Base-by-base conservation (phyloP, 441 rosid genomes). In the Manihot esculenta region DNA sequence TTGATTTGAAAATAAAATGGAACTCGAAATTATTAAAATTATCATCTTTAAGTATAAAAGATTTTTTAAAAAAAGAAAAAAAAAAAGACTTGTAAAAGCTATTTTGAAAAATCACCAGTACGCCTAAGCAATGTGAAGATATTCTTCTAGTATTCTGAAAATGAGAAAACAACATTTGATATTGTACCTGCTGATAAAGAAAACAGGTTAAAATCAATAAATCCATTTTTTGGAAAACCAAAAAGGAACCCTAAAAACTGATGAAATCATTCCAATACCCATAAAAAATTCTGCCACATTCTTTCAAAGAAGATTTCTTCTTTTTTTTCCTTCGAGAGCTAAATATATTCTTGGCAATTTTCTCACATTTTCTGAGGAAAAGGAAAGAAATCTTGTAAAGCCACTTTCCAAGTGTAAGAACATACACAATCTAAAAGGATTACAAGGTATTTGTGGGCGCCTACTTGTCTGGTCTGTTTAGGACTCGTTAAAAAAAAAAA, bases 181-280 rank as follows among this genome's bases (percentile, higher is more conserved):
- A 27, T 42, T 55, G 24, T 58, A 58, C 44, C 42, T 42, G 68
- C 3, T 17, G 14, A 14, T 26, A 23, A 30, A n/a, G 42, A 38
- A 56, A 72, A 33, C n/a, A 56, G 45, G 23, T 35, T 23, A 0
- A 23, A 23, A 41, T n/a, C 68, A 23, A 50, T 54, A 30, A 68
- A 68, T 10, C 20, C 50, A n/a, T 13, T 45, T 67, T 72, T 56
- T 69, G 58, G 27, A 78, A 51, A 76, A 67, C 64, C 33, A 66
- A 61, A 79, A 66, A 58, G 71, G 12, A 45, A 18, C 6, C 38
- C 47, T 13, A 8, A 24, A 47, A 42, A 49, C 44, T 63, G 18
- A 4, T 45, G 6, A 24, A n/a, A 44, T 27, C 33, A 44, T 56
- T 64, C 66, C 69, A 45, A 64, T 44, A 20, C 62, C 42, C 58